Percentiles rank a stretch among this genome's conserved stretches.
Evolutionary conservation across 2,329 filamentous ascomycete genomes (phyloP).

Genomic region (Calonectria naviculata): DNA sequence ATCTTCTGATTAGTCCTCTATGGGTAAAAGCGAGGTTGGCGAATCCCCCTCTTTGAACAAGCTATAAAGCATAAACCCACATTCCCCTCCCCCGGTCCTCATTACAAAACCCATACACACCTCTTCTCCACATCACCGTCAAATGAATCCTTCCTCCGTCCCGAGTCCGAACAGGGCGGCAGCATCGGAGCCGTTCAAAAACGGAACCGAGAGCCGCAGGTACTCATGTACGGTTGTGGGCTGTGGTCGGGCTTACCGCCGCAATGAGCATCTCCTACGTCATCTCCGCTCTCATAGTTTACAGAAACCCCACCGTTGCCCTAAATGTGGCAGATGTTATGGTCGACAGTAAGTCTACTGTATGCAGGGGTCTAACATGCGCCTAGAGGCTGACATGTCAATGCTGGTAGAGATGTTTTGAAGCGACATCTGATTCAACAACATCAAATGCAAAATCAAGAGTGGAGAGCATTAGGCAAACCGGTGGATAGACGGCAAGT

Average conservation of each 20-base stretch:
- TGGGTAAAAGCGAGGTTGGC: neutral
- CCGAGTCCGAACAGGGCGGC: neutral
- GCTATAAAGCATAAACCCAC: neutral
- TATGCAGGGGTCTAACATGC: too few relatives aligned
- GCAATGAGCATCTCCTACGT: neutral
- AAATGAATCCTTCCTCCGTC: neutral
- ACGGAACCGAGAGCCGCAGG: neutral
- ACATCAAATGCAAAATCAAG: neutral
- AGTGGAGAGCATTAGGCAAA: too few relatives aligned
- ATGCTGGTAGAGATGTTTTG: neutral
- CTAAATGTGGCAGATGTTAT: neutral
- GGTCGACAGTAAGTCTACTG: neutral
- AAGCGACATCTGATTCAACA: neutral
- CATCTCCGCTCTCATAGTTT: neutral
- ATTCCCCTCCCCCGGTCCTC: neutral
- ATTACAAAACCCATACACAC: neutral
- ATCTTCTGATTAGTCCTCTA: neutral
- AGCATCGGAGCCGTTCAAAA: too few relatives aligned
- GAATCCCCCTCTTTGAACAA: neutral
- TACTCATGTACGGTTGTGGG: neutral
- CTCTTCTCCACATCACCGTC: neutral
- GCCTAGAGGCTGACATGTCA: too few relatives aligned
- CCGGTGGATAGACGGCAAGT: rapidly evolving
- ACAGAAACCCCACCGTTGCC: neutral
- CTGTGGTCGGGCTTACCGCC: neutral